phyloP scores from a whole-genome alignment of 1,284 basidiomycete genomes.

The Salmacisia buchloeana region DNA sequence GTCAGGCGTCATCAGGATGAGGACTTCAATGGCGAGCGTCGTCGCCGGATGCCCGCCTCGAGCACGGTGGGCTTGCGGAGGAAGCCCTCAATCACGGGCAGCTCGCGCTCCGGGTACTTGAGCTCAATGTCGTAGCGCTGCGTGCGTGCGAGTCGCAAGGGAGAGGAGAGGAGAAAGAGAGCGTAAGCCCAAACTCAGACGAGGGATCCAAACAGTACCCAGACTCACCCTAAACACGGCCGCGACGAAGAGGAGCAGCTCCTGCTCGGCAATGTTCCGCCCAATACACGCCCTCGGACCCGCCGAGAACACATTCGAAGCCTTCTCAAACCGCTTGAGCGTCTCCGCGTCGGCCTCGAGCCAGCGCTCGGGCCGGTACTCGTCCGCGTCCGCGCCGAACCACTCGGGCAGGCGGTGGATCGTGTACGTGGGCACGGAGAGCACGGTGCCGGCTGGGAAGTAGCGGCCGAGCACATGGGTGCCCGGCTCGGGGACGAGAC shows the following conservation, averaged over 20 bases:
- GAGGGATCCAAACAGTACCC: neutral
- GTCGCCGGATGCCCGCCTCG: conserved; percentile 27
- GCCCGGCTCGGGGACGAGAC: conserved; percentile 31
- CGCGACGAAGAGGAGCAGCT: conserved; percentile 32
- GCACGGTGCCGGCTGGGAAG: conserved; percentile 62
- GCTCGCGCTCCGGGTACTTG: conserved; percentile 23
- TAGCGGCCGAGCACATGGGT: conserved; percentile 37
- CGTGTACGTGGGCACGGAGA: conserved; percentile 60
- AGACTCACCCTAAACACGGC: conserved; percentile 16
- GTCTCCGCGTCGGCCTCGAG: conserved; percentile 56
- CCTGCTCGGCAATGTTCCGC: conserved; percentile 39
- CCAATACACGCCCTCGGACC: conserved; percentile 43
- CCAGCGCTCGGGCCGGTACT: conserved; percentile 70
- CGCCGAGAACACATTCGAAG: conserved; percentile 38
- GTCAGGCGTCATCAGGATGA: too few relatives aligned
- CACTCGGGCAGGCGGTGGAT: conserved; percentile 66
- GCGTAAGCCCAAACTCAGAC: neutral
- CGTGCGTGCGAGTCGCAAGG: too few relatives aligned
- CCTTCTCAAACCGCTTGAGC: conserved; percentile 28
- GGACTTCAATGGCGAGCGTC: too few relatives aligned
- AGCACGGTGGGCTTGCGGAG: conserved; percentile 33
- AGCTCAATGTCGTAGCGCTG: conserved; percentile 38
- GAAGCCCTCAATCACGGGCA: conserved; percentile 40
- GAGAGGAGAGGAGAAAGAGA: neutral
- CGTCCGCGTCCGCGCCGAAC: conserved; percentile 74